Evolutionary conservation across 176 grass and related monocot genomes (phyloP).

Genomic region (Canna indica): DNA sequence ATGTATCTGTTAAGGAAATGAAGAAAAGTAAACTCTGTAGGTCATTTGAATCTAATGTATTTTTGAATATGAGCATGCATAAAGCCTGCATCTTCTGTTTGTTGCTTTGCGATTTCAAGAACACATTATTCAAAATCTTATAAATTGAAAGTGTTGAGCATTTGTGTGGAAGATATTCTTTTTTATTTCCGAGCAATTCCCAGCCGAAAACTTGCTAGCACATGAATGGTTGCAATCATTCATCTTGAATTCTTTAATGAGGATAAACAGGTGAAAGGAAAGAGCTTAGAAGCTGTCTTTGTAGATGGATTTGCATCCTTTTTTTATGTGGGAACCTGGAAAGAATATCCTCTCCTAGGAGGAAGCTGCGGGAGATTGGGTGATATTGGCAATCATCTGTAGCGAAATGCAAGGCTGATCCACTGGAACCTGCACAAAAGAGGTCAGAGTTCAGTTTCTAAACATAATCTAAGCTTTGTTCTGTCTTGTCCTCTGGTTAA

Average conservation of each 20-base stretch:
- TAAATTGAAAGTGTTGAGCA: background rate
- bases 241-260: background rate
- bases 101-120: background rate
- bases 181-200: background rate
- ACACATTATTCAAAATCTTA: background rate
- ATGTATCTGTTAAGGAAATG: background rate
- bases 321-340: background rate
- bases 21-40: background rate
- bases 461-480: too few relatives aligned
- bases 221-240: background rate
- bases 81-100: background rate
- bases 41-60: background rate
- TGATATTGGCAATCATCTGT: slow-evolving; percentile 42
- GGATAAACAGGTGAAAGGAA: background rate
- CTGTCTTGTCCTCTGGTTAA: too few relatives aligned
- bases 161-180: background rate
- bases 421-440: slow-evolving; percentile 32
- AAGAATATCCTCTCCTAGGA: background rate
- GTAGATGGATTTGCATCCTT: too few relatives aligned
- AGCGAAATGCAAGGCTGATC: slow-evolving; percentile 56
- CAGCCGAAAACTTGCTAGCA: background rate
- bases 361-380: slow-evolving; percentile 39
- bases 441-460: background rate
- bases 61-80: background rate
- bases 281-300: background rate